Percentiles rank a stretch among this genome's conserved stretches.
Conservation (phyloP, 23 red algal genomes). For the Gracilariopsis chorda region DNA sequence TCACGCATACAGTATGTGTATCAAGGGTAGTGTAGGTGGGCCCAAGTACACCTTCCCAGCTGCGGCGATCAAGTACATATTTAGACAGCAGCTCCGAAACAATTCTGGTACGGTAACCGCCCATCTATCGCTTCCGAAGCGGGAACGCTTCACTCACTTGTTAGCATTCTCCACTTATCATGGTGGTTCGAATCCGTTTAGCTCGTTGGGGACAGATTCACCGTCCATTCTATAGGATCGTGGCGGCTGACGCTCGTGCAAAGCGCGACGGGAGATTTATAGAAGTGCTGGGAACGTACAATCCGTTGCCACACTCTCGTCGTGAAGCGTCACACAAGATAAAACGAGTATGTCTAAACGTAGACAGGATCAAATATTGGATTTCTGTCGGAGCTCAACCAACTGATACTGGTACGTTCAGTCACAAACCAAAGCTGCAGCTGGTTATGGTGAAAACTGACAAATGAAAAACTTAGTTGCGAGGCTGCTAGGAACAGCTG, state of each 20-base stretch:
- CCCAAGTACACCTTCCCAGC: too few relatives aligned
- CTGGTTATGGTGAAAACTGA: not conserved
- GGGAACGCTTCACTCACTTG: too few relatives aligned
- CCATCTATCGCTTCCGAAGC: too few relatives aligned
- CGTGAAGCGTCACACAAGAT: slow-evolving; percentile 42
- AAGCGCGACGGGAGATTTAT: slow-evolving; percentile 80
- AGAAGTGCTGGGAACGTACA: slow-evolving; percentile 85
- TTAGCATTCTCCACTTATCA: too few relatives aligned
- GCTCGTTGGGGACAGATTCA: slow-evolving; percentile 76
- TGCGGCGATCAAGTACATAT: too few relatives aligned
- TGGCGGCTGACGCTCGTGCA: slow-evolving; percentile 75
- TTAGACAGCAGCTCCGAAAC: too few relatives aligned
- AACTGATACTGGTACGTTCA: slow-evolving; percentile 66
- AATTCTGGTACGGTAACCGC: too few relatives aligned
- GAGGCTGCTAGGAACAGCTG: slow-evolving; percentile 33
- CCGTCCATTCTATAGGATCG: slow-evolving; percentile 83
- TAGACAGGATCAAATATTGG: slow-evolving; percentile 85
- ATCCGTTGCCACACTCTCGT: slow-evolving; percentile 47
- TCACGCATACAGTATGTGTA: too few relatives aligned
- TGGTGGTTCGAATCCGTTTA: slow-evolving; percentile 89
- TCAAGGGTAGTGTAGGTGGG: too few relatives aligned
- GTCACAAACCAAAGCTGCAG: too few relatives aligned
- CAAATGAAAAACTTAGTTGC: not conserved
- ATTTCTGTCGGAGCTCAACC: slow-evolving; percentile 81
- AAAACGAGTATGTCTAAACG: slow-evolving; percentile 76